phyloP scores from a whole-genome alignment of 805 yeast species.

The Wickerhamomyces rabaulensis region DNA sequence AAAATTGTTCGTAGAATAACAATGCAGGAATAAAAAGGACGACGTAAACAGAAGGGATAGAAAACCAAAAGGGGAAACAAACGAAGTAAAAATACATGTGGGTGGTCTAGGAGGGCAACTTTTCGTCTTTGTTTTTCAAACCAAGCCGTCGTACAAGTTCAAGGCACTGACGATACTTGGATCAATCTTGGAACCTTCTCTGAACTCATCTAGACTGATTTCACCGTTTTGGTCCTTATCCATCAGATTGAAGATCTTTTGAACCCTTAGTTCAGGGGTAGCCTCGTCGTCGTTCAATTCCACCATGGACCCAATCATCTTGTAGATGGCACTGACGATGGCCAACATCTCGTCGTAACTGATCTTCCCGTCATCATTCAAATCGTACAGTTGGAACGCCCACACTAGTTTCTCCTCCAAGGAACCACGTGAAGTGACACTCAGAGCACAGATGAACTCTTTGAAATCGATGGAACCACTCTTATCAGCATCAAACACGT shows the following conservation, averaged over 20 bases:
- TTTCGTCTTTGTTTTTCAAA: slow-evolving; percentile 29
- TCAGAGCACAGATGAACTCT: slow-evolving; percentile 84
- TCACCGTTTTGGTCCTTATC: slow-evolving; percentile 66
- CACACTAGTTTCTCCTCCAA: slow-evolving; percentile 80
- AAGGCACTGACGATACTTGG: slow-evolving; percentile 73
- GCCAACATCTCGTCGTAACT: slow-evolving; percentile 72
- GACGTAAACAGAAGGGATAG: not conserved
- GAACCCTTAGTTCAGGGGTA: slow-evolving; percentile 84
- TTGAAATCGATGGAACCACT: slow-evolving; percentile 83
- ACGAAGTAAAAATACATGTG: not conserved
- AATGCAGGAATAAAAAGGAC: not conserved
- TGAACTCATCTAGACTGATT: slow-evolving; percentile 79
- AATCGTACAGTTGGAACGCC: slow-evolving; percentile 87
- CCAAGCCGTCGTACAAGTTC: slow-evolving; percentile 75
- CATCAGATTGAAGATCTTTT: slow-evolving; percentile 71
- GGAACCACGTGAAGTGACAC: slow-evolving; percentile 82
- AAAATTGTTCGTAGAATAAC: not conserved
- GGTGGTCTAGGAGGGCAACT: not conserved
- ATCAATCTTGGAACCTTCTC: slow-evolving; percentile 73
- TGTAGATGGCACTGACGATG: slow-evolving; percentile 79
- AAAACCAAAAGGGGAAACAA: not conserved
- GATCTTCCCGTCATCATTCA: slow-evolving; percentile 72
- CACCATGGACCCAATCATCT: slow-evolving; percentile 95
- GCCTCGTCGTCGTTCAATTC: slow-evolving; percentile 81
- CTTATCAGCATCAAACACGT: slow-evolving; percentile 80